Base-by-base conservation (phyloP, 2,329 filamentous ascomycete species). In the Exophiala calicioides region DNA sequence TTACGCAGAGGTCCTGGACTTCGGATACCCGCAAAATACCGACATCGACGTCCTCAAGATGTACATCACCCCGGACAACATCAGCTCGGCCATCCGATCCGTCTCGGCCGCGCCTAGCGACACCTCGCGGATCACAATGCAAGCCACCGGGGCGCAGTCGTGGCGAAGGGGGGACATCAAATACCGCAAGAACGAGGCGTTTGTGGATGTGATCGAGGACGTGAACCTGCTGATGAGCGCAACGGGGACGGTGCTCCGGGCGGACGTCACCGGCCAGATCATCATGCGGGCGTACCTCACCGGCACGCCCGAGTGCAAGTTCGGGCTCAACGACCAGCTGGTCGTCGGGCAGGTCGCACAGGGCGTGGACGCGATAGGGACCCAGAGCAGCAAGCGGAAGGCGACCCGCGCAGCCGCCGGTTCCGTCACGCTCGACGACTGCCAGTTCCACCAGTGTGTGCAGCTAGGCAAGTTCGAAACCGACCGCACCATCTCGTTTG, bases 191-290 rank as follows among this genome's bases (percentile, higher is more conserved):
- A 98, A 98, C 73, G 93, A 98, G 70, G 93, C 93, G 23, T 98
- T 98, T 64, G 93, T 98, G 59, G 93, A 98, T 69, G 93, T 98
- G 13, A 98, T 98, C 63, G 93, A 98, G 70, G 93, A 98, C 64
- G 91, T 98, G 62, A 98, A 98, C 69, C 80, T 98, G 49, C 84
- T 98, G 63, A 96, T 98, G 87, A 97, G 91, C n/a, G 93, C 93
- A 4, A 93, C 90, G 0, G 93, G 93, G 21, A 91, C 90, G 16
- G 90, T 98, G 20, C 80, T 98, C 9, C 87, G 93, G 56, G 93
- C 93, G 55, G 93, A 98, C 63, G 93, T 98, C 42, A 95, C 89
- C 40, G 93, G 93, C 40, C 90, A 97, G 66, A 98, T 98, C 62
- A 82, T 98, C 62, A 98, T 98, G 93, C 89, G 93, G 61, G 93